These are phyloP conservation scores for Pseudohalonectria lignicola DNA, from an alignment of 2,329 filamentous ascomycete genomes.

Conservation along the genomic window DNA sequence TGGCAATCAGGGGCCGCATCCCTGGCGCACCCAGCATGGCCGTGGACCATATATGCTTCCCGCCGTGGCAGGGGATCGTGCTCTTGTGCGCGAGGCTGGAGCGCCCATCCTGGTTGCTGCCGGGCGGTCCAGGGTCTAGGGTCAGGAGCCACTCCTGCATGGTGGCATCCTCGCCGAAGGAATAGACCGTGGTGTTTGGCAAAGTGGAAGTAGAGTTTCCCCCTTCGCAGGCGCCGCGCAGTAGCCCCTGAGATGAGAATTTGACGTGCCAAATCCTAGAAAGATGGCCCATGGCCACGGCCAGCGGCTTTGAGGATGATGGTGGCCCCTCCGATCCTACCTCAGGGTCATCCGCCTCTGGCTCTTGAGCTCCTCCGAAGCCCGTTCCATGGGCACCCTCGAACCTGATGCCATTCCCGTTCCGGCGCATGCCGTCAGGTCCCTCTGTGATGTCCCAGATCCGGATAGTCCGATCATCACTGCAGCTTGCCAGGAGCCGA, in stretches of 20 bases:
- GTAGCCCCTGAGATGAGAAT: constrained; percentile 32
- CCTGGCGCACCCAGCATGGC: constrained; percentile 26
- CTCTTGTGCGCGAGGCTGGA: constrained; percentile 37
- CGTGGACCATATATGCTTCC: constrained; percentile 86
- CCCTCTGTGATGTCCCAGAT: constrained; percentile 72
- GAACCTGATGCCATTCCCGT: constrained; percentile 8
- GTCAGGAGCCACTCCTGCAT: constrained; percentile 58
- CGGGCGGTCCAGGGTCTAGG: constrained; percentile 15
- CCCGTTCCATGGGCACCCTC: constrained; percentile 45
- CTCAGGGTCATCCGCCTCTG: not conserved
- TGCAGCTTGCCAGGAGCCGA: constrained; percentile 79
- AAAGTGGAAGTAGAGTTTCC: not conserved
- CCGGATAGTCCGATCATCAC: constrained; percentile 82
- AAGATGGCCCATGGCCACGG: constrained; percentile 71
- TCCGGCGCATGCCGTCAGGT: no score
- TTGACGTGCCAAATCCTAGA: constrained; percentile 84
- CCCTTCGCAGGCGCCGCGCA: not conserved
- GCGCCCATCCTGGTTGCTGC: constrained; percentile 2
- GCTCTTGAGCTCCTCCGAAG: constrained; percentile 33
- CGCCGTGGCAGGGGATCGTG: constrained; percentile 56
- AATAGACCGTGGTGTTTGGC: constrained; percentile 39
- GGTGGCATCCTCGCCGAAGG: constrained; percentile 78
- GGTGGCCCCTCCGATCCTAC: not conserved
- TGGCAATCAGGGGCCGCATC: constrained; percentile 39
- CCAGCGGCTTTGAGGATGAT: constrained; percentile 36